Evolutionary conservation across 2,329 filamentous ascomycete species (phyloP).

Genomic region (Ceratocystis alfenasii): DNA sequence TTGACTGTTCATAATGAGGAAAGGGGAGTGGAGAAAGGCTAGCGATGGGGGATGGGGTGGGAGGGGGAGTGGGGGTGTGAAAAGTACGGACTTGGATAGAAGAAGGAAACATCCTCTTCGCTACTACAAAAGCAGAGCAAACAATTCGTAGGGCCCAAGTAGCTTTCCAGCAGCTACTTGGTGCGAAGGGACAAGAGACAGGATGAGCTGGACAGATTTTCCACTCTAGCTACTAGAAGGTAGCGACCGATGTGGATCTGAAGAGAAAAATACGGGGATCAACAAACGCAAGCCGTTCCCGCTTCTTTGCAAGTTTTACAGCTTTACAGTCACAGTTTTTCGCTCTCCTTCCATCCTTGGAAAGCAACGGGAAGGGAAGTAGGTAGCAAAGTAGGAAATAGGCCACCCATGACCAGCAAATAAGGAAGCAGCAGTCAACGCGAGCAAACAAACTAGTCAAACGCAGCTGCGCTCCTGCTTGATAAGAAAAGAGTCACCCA

Average conservation of each 20-base stretch:
- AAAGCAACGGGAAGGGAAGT: too few relatives aligned
- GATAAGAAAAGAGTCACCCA: not conserved
- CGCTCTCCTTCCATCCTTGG: too few relatives aligned
- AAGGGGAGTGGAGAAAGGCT: slow-evolving; percentile 1
- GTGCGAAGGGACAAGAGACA: not conserved
- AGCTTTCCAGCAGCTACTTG: not conserved
- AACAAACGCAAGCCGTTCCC: slow-evolving; percentile 4
- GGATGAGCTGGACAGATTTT: not conserved
- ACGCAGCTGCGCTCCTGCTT: not conserved
- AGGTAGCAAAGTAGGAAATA: too few relatives aligned
- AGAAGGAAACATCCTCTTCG: not conserved
- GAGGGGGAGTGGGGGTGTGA: not conserved
- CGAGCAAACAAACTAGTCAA: not conserved
- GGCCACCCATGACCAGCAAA: not conserved
- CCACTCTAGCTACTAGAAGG: not conserved
- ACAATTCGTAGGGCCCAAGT: not conserved
- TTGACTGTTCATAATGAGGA: not conserved
- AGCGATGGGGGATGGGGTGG: slow-evolving; percentile 3
- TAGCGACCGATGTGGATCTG: not conserved
- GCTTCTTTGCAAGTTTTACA: not conserved
- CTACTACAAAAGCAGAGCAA: not conserved
- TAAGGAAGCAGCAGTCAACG: too few relatives aligned
- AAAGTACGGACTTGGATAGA: not conserved
- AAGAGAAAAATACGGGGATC: slow-evolving; percentile 6
- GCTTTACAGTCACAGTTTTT: not conserved